Evolutionary conservation across 306 rosid species (phyloP).

Genomic region (Quercus cerris): DNA sequence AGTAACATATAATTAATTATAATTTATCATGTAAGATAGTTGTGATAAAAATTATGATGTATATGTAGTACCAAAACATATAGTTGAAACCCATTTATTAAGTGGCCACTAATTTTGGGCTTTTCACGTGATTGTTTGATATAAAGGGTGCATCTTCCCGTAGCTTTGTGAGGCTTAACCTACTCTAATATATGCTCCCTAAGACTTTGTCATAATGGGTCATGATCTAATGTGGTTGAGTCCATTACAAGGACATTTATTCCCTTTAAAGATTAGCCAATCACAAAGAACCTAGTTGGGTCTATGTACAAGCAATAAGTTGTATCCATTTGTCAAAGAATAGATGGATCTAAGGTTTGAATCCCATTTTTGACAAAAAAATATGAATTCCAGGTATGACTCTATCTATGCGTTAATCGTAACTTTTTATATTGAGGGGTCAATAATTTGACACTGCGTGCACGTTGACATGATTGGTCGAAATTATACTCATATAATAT

Average conservation of each 20-base stretch:
- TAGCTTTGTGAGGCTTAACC: not conserved
- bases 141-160: not conserved
- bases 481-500: too few relatives aligned
- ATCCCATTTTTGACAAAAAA: too few relatives aligned
- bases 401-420: too few relatives aligned
- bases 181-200: not conserved
- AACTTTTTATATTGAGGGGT: too few relatives aligned
- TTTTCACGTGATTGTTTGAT: conserved; percentile 32
- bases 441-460: too few relatives aligned
- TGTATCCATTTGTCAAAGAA: too few relatives aligned
- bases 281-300: not conserved
- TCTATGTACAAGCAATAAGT: too few relatives aligned
- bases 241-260: not conserved
- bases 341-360: too few relatives aligned
- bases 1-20: fast-evolving
- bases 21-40: fast-evolving
- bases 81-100: conserved; percentile 36
- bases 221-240: not conserved
- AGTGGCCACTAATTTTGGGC: conserved; percentile 48
- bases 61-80: not conserved
- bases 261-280: not conserved
- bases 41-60: fast-evolving
- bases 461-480: too few relatives aligned
- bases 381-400: too few relatives aligned
- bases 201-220: not conserved